These are phyloP conservation scores for Besnoitia besnoiti DNA, from an alignment of 169 alveolate genomes.

Conservation along the genomic window DNA sequence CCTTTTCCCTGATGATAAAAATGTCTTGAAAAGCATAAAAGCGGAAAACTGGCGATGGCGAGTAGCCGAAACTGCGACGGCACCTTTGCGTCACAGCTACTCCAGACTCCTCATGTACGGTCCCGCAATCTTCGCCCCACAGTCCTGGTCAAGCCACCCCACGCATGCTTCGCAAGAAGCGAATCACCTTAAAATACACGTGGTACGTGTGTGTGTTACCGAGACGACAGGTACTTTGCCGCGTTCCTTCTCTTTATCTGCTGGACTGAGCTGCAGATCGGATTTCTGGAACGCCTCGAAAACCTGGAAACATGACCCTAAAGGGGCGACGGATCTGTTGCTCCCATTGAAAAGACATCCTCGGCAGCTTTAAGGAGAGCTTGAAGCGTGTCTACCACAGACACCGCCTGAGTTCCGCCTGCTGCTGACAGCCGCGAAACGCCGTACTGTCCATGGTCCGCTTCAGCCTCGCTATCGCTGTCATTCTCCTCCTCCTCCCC, in stretches of 20 bases:
- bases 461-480: too few relatives aligned
- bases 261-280: too few relatives aligned
- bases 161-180: too few relatives aligned
- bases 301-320: not conserved
- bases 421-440: too few relatives aligned
- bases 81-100: not conserved
- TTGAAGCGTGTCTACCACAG: not conserved
- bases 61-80: not conserved
- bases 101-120: not conserved
- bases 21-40: not conserved
- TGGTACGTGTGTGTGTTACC: too few relatives aligned
- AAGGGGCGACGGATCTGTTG: not conserved
- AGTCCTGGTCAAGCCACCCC: not conserved
- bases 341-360: constrained; percentile 34
- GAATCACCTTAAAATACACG: too few relatives aligned
- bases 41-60: not conserved
- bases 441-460: too few relatives aligned
- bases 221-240: too few relatives aligned
- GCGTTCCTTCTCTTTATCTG: too few relatives aligned
- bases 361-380: constrained; percentile 18
- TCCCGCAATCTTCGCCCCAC: not conserved
- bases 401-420: not conserved
- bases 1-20: too few relatives aligned
- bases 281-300: not conserved
- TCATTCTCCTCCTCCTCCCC: too few relatives aligned